Conservation (phyloP, 2,329 filamentous ascomycete genomes). For the Venturia nashicola region DNA sequence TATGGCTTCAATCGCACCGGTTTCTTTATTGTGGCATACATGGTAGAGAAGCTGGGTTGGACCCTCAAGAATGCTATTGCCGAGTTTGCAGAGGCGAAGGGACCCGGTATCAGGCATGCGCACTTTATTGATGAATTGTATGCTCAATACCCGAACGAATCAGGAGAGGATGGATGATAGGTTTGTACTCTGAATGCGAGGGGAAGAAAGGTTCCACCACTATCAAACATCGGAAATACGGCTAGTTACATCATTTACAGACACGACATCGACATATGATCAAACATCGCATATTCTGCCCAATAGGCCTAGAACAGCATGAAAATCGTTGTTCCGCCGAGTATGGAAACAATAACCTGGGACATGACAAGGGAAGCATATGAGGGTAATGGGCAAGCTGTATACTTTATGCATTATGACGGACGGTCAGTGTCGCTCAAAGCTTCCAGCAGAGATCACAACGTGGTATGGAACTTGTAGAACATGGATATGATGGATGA, state of each 20-base stretch:
- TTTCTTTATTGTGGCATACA: constrained; percentile 78
- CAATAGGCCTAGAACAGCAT: too few relatives aligned
- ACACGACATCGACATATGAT: not conserved
- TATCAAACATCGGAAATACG: not conserved
- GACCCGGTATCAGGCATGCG: constrained; percentile 77
- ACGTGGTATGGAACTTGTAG: too few relatives aligned
- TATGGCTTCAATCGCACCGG: constrained; percentile 94
- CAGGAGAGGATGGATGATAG: not conserved
- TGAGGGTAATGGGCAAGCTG: not conserved
- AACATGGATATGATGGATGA: too few relatives aligned
- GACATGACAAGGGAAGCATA: too few relatives aligned
- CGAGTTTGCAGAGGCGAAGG: constrained; percentile 58
- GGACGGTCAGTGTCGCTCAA: not conserved
- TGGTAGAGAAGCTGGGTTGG: constrained; percentile 70
- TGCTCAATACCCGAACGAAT: constrained; percentile 51
- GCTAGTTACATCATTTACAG: not conserved
- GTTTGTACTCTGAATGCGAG: not conserved
- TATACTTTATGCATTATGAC: not conserved
- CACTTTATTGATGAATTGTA: constrained; percentile 80
- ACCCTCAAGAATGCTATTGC: constrained; percentile 65
- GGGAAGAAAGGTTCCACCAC: not conserved
- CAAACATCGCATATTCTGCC: not conserved
- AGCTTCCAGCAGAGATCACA: too few relatives aligned
- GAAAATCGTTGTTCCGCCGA: too few relatives aligned
- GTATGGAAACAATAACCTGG: too few relatives aligned